Evolutionary conservation across 2,329 filamentous ascomycete species (phyloP).

Genomic region (Ophiosphaerella herpotricha): DNA sequence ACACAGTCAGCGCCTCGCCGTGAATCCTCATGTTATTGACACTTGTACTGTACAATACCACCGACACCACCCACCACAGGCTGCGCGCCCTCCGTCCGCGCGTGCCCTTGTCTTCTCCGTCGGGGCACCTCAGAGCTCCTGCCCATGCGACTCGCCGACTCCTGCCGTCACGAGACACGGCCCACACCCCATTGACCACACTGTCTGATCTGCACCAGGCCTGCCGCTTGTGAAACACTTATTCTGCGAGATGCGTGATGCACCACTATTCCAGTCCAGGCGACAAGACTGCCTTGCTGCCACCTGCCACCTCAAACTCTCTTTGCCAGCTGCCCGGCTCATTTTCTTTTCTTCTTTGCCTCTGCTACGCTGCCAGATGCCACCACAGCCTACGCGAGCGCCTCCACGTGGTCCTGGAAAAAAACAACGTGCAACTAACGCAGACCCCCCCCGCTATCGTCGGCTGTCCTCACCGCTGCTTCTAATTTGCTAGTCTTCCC

Average conservation of each 20-base stretch:
- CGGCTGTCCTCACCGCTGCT: not conserved
- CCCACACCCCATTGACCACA: constrained; percentile 8
- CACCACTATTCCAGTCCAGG: not conserved
- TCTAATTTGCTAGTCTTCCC: constrained; percentile 6
- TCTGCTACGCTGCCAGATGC: not conserved
- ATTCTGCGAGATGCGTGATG: not conserved
- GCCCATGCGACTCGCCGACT: not conserved
- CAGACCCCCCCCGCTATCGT: too few species aligned
- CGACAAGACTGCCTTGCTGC: not conserved
- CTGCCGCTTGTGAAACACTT: constrained; percentile 27
- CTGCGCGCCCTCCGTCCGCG: constrained; percentile 2
- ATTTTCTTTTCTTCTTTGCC: not conserved
- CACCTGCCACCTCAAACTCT: not conserved
- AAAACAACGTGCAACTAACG: too few species aligned
- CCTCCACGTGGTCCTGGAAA: constrained; percentile 4
- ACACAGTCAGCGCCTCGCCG: constrained; percentile 23
- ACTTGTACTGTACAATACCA: not conserved
- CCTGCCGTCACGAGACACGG: constrained; percentile 24
- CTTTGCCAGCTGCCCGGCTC: not conserved
- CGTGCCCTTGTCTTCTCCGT: not conserved
- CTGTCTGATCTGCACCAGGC: constrained; percentile 30
- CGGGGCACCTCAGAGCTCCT: not conserved
- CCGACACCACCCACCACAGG: constrained; percentile 6
- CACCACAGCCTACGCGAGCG: not conserved
- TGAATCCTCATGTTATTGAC: not conserved